Evolutionary conservation across 305 asterid species (phyloP).

Genomic region (Ilex paraguariensis): DNA sequence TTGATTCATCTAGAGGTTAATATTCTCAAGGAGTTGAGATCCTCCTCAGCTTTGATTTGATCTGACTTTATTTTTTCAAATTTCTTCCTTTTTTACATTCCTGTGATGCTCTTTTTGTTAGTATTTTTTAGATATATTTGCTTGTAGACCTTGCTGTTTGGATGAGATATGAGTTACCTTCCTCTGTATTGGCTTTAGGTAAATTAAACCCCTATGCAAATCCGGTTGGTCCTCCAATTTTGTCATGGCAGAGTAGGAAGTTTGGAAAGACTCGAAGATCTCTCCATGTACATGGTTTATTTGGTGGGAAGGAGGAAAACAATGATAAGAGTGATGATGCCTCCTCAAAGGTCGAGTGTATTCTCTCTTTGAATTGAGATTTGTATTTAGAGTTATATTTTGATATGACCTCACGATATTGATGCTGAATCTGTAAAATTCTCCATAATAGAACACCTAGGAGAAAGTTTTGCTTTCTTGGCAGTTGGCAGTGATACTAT

Average conservation of each 20-base stretch:
- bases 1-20: too few species aligned
- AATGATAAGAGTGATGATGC: conserved; percentile 58
- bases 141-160: neutral
- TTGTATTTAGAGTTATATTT: neutral
- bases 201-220: neutral
- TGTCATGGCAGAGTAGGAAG: conserved; percentile 11
- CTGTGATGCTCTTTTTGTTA: too few species aligned
- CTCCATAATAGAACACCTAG: too few species aligned
- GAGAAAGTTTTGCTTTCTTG: too few species aligned
- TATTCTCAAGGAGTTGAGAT: too few species aligned
- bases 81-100: too few species aligned
- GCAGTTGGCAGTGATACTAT: too few species aligned
- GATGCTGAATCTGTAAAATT: too few species aligned
- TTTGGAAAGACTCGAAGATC: conserved; percentile 38
- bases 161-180: neutral
- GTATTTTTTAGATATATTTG: neutral
- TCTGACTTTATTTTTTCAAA: too few species aligned
- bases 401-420: neutral
- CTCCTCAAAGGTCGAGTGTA: conserved; percentile 45
- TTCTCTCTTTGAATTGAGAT: conserved; percentile 6
- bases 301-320: conserved; percentile 82
- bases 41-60: too few species aligned
- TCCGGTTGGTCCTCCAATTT: neutral
- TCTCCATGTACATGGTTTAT: conserved; percentile 55
- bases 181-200: neutral